Percentiles rank a stretch among this genome's conserved stretches.
These are phyloP conservation scores for Ogataea ganodermae DNA, from an alignment of 805 yeast species.

Conservation along the genomic window DNA sequence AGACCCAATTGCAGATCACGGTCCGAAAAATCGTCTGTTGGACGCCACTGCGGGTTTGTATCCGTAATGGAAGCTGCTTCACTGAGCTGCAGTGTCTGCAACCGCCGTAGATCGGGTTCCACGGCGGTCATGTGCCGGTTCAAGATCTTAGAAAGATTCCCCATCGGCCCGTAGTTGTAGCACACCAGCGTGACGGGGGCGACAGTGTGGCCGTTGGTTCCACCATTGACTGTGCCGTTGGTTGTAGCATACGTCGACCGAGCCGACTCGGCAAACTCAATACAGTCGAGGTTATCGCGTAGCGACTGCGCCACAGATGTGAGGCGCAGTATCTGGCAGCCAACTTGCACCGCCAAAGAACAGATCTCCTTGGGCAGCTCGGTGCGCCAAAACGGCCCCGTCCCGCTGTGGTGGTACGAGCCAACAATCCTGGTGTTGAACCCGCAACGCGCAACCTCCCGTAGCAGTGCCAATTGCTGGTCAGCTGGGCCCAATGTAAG, in stretches of 20 bases:
- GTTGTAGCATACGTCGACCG: background rate
- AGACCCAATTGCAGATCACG: constrained; percentile 4
- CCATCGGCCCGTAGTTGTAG: constrained; percentile 5
- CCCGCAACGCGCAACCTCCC: background rate
- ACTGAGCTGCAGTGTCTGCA: background rate
- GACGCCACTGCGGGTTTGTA: background rate
- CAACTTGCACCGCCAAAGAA: background rate
- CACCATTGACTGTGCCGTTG: background rate
- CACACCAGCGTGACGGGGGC: background rate
- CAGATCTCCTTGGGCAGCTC: background rate
- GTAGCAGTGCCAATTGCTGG: constrained; percentile 2
- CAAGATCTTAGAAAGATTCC: constrained; percentile 5
- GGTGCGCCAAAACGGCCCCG: constrained; percentile 3
- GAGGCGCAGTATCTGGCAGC: constrained; percentile 4
- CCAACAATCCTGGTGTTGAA: constrained; percentile 5
- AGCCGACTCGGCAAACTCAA: background rate
- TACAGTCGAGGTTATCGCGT: constrained; percentile 5
- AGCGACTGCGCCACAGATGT: constrained; percentile 6
- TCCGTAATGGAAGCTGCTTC: background rate
- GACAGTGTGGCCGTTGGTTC: background rate
- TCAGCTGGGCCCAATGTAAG: background rate
- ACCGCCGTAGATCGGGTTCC: constrained; percentile 2
- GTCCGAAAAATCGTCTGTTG: constrained; percentile 2
- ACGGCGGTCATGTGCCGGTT: constrained; percentile 8
- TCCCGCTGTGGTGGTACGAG: constrained; percentile 1